A percentile compares a stretch with the other conserved stretches of the same genome.
Conservation (phyloP, 140 eudicot genomes). For the Erigeron philadelphicus region DNA sequence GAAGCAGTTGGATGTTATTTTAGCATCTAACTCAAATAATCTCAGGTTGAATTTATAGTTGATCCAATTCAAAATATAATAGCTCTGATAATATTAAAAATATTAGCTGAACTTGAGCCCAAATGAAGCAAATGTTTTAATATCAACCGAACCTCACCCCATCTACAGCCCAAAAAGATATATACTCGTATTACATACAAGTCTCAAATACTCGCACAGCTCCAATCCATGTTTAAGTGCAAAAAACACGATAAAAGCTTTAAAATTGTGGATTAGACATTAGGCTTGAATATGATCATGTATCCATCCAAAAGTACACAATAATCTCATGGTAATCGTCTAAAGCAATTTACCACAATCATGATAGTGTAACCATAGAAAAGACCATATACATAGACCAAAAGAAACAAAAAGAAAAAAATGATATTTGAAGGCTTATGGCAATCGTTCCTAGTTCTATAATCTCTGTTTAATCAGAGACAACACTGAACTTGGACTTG, state of each 20-base stretch:
- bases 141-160: no score
- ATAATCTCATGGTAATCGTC: not conserved
- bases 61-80: not conserved
- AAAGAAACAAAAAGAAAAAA: conserved; percentile 14
- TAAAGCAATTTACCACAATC: conserved; percentile 7
- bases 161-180: no score
- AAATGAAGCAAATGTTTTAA: no score
- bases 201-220: no score
- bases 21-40: no score
- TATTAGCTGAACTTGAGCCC: not conserved
- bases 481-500: conserved; percentile 12
- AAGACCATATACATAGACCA: conserved; percentile 17
- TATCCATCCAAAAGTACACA: no score
- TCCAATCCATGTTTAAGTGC: no score
- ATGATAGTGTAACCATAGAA: conserved; percentile 22
- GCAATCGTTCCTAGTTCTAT: conserved; percentile 35
- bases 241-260: no score
- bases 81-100: not conserved
- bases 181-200: no score
- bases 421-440: conserved; percentile 21
- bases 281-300: no score
- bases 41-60: not conserved
- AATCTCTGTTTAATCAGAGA: conserved; percentile 36
- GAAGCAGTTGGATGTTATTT: no score
- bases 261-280: no score